Evolutionary conservation across 2,329 filamentous ascomycete genomes (phyloP), one percentile per base, ranked within the genome.

Genomic region (Metarhizium album): DNA sequence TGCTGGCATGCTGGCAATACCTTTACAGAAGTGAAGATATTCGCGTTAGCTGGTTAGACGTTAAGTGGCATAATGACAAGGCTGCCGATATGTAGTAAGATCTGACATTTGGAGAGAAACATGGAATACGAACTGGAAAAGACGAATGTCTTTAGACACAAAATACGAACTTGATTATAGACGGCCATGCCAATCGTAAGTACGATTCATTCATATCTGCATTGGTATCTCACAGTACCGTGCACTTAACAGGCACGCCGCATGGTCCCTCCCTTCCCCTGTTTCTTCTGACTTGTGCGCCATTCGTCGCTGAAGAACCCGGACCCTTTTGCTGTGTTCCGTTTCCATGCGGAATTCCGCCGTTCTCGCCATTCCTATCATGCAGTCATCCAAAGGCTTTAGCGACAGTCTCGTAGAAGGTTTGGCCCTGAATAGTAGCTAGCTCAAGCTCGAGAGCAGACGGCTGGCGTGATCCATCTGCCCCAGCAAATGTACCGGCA

Each of bases 391-490:
- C 78, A 54, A 80, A 77, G 68, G 73, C 64, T 79, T 89, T 91
- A 64, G 79, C 70, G 50, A 95, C 79, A 53, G 79, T 74, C 69
- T 86, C 72, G 72, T 87, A 95, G 74, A 97, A 98, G 50, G 72
- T 65, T 76, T 89, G 83, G 70, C 93, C 93, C 74, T 98, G 93
- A 60, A 79, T 78, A 55, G 75, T 78, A 53, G 93, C 93, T 55
- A 97, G 65, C 68, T 86, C 76, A 55, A 95, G 73, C 76, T 98
- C 93, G 59, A 81, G 76, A 8, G 73, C 65, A 16, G 76, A 73
- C 47, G 93, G 93, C 76, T 91, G 84, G 64, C 93, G 85, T 53
- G 85, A 88, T 60, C 93, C 93, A 61, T 96, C 89, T 53, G 65
- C 75, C 54, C 66, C 82, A 55, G 90, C 76, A 61, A 95, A 94